These are phyloP conservation scores for Botryosphaeria dothidea DNA, from an alignment of 2,329 filamentous ascomycete species.

Conservation along the genomic window DNA sequence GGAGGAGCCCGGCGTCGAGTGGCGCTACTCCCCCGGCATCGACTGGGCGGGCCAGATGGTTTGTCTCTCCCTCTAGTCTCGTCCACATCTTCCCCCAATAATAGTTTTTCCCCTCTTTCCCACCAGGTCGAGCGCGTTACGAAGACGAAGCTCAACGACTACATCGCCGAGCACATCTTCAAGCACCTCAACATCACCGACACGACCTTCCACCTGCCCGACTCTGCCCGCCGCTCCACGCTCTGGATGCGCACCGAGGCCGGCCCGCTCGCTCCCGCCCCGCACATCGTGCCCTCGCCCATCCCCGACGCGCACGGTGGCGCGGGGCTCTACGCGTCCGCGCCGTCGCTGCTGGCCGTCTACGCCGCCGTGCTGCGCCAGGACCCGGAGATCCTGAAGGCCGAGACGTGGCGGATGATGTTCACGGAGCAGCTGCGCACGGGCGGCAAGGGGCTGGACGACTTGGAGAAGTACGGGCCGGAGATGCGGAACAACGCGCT, in stretches of 20 bases:
- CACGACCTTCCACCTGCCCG: slow-evolving; percentile 24
- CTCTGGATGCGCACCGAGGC: slow-evolving; percentile 24
- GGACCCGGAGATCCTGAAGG: not conserved
- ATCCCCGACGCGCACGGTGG: not conserved
- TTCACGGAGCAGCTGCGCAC: not conserved
- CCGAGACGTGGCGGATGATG: not conserved
- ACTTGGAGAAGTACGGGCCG: not conserved
- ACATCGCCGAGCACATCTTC: slow-evolving; percentile 29
- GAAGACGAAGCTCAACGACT: slow-evolving; percentile 25
- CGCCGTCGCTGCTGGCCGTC: not conserved
- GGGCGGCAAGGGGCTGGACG: not conserved
- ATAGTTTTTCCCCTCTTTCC: no score
- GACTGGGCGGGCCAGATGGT: slow-evolving; percentile 24
- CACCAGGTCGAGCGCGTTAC: slow-evolving; percentile 27
- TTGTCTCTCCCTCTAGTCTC: no score
- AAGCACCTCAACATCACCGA: slow-evolving; percentile 25
- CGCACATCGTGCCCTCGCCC: not conserved
- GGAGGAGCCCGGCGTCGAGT: slow-evolving; percentile 29
- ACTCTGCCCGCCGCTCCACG: slow-evolving; percentile 16
- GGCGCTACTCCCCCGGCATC: slow-evolving; percentile 26
- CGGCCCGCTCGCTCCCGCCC: not conserved
- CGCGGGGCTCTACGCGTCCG: not conserved
- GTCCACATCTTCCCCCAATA: no score
- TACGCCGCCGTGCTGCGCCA: not conserved
- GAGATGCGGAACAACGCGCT: not conserved